Evolutionary conservation across 345 rosid genomes (phyloP).

Genomic region (Salix udensis): DNA sequence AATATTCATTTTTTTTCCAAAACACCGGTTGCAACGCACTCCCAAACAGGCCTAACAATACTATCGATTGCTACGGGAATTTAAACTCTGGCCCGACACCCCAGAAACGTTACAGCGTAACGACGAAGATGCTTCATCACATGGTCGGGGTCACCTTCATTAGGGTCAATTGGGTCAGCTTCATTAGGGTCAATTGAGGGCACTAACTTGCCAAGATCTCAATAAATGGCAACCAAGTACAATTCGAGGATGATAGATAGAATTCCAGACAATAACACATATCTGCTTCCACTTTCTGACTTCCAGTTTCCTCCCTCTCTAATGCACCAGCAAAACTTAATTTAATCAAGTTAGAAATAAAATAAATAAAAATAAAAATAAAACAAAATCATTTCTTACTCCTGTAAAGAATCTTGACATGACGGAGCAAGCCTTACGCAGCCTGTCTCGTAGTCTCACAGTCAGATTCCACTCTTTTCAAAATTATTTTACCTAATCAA

Average conservation of each 20-base stretch:
- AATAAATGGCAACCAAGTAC: background rate
- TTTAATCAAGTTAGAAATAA: constrained; percentile 6
- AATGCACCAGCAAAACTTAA: constrained; percentile 4
- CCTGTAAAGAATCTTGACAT: constrained; percentile 24
- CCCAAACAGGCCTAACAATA: background rate
- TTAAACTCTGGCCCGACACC: constrained; percentile 17
- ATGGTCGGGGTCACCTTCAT: background rate
- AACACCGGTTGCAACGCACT: too few relatives aligned
- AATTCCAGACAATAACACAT: constrained; percentile 31
- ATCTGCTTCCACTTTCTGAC: constrained; percentile 9
- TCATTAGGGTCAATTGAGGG: background rate
- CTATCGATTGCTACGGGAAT: constrained; percentile 5
- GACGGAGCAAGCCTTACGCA: constrained; percentile 21
- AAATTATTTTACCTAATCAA: constrained; percentile 24
- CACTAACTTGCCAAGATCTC: background rate
- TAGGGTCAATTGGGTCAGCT: background rate
- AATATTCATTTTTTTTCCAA: too few relatives aligned
- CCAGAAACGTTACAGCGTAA: constrained; percentile 11
- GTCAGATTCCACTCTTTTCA: constrained; percentile 31
- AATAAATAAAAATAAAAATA: background rate
- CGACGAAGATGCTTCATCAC: constrained; percentile 5
- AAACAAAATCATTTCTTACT: background rate
- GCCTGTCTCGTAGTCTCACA: constrained; percentile 25
- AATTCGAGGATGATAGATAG: background rate
- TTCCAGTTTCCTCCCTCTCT: background rate